Percentiles rank a stretch among this genome's conserved stretches.
Conservation (phyloP, 192 early-diverging fungal genomes). For the Thoreauomyces humboldtii region DNA sequence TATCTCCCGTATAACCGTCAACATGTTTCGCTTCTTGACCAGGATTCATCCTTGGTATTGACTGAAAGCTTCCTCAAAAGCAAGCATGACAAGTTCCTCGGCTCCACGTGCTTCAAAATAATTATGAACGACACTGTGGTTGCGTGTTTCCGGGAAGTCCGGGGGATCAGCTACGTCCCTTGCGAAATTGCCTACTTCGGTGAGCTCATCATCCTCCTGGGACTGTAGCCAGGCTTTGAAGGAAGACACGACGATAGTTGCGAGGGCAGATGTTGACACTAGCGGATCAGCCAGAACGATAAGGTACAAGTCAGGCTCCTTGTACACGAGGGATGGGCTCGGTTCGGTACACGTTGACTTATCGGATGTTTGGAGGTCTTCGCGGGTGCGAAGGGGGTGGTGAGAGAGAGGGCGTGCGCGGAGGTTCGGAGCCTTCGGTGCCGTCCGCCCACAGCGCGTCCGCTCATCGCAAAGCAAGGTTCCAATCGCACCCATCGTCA, state of each 20-base stretch:
- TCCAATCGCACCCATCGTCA: no score
- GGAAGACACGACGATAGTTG: slow-evolving; percentile 6
- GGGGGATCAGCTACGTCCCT: slow-evolving; percentile 1
- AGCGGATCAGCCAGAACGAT: slow-evolving; percentile 2
- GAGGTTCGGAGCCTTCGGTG: no score
- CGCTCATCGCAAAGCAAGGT: no score
- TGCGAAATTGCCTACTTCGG: slow-evolving; percentile 3
- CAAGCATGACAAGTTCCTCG: slow-evolving; percentile 5
- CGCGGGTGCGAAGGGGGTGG: slow-evolving; percentile 4
- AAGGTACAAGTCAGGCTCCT: slow-evolving; percentile 1
- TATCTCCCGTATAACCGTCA: slow-evolving; percentile 5
- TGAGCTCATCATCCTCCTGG: slow-evolving; percentile 5
- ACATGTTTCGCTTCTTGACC: background rate
- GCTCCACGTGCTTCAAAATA: slow-evolving; percentile 4
- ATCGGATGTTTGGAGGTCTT: slow-evolving; percentile 4
- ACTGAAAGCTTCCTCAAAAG: slow-evolving; percentile 1
- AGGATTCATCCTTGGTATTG: slow-evolving; percentile 4
- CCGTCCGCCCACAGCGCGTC: no score
- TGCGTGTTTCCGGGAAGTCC: slow-evolving; percentile 8
- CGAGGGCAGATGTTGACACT: slow-evolving; percentile 3
- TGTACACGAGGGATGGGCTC: background rate
- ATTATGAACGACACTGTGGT: slow-evolving; percentile 1
- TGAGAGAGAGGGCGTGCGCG: background rate
- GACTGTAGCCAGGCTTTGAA: slow-evolving; percentile 5
- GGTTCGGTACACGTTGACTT: background rate